Conservation (phyloP, 768 basidiomycete species). For the Calocybe indica region DNA sequence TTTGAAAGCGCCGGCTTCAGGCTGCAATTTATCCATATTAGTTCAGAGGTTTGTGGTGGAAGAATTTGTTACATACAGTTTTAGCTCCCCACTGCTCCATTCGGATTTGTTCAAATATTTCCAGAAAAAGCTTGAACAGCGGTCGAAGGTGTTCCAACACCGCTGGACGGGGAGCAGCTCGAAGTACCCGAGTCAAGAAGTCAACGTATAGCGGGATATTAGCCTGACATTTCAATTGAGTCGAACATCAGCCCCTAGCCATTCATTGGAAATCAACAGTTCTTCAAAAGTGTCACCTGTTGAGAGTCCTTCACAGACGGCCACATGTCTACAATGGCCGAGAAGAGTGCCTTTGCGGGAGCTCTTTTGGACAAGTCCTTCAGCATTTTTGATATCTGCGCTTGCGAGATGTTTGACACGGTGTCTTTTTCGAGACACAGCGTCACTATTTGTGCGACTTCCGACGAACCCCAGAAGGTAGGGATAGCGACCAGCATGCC, state of each 20-base stretch:
- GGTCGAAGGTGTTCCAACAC: conserved; percentile 61
- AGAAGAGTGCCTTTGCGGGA: conserved; percentile 61
- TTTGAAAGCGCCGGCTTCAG: conserved; percentile 66
- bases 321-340: conserved; percentile 61
- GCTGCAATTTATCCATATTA: conserved; percentile 25
- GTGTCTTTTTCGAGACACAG: conserved; percentile 22
- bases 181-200: conserved; percentile 59
- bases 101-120: conserved; percentile 56
- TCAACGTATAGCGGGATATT: conserved; percentile 56
- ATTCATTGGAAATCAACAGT: background rate
- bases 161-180: conserved; percentile 54
- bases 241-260: background rate
- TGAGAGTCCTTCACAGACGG: conserved; percentile 23
- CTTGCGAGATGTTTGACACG: background rate
- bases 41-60: background rate
- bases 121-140: conserved; percentile 75
- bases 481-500: conserved; percentile 72
- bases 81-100: conserved; percentile 14
- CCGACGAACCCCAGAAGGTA: conserved; percentile 68
- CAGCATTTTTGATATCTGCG: conserved; percentile 38
- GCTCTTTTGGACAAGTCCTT: conserved; percentile 67
- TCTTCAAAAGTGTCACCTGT: conserved; percentile 26
- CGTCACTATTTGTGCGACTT: conserved; percentile 49
- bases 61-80: conserved; percentile 5
- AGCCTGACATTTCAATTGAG: conserved; percentile 12